phyloP scores from a whole-genome alignment of 805 yeast genomes.

The Yamadazyma phyllophila region DNA sequence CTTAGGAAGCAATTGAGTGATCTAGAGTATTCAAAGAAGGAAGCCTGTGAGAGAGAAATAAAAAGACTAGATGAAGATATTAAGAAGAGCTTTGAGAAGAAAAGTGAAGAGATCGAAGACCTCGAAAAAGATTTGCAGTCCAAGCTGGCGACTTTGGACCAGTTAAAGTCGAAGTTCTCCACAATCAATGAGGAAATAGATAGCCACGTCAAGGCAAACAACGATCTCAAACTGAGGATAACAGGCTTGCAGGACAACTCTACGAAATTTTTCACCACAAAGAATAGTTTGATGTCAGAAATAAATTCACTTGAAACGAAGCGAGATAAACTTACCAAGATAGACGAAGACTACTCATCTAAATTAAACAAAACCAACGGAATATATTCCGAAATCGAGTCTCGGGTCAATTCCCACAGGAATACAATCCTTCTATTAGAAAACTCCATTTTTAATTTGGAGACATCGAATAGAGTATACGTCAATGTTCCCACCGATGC shows the following conservation, averaged over 20 bases:
- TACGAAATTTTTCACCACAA: not conserved
- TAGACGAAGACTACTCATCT: conserved; percentile 3
- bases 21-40: conserved; percentile 12
- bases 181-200: not conserved
- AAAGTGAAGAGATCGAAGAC: conserved; percentile 20
- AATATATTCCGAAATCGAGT: conserved; percentile 10
- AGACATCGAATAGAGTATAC: conserved; percentile 26
- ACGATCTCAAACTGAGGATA: not conserved
- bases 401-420: conserved; percentile 33
- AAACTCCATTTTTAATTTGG: conserved; percentile 43
- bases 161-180: not conserved
- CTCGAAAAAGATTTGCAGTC: not conserved
- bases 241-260: conserved; percentile 3
- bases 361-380: conserved; percentile 5
- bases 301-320: conserved; percentile 1
- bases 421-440: conserved; percentile 44
- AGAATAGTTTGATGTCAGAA: conserved; percentile 2
- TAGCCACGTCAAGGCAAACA: not conserved
- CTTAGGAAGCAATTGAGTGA: conserved; percentile 8
- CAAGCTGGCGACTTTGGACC: conserved; percentile 1
- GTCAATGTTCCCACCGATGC: conserved; percentile 7
- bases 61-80: conserved; percentile 28
- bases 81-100: conserved; percentile 21
- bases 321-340: not conserved
- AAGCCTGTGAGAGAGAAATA: conserved; percentile 17